phyloP scores from a whole-genome alignment of 352 stramenopile genomes.

The Phytophthora meadii region DNA sequence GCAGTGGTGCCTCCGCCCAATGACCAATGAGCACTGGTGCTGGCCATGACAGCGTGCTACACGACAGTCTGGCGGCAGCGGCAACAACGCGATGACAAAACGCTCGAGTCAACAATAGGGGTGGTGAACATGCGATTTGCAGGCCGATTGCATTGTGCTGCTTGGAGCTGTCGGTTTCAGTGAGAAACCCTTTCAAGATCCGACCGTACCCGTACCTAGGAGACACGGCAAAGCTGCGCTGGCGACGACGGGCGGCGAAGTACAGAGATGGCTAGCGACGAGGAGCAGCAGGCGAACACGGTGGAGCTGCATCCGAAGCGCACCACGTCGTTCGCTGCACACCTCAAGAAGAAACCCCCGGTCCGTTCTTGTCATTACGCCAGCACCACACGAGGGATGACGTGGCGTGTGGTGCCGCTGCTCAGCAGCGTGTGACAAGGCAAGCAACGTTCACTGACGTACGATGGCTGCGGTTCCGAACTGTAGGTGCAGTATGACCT shows the following conservation, averaged over 20 bases:
- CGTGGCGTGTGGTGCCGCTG: neutral
- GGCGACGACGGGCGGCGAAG: constrained; percentile 5
- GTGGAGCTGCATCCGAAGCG: constrained; percentile 67
- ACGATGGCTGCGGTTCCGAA: constrained; percentile 7
- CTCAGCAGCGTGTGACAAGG: constrained; percentile 2
- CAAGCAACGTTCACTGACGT: constrained; percentile 14
- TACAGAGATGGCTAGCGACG: constrained; percentile 8
- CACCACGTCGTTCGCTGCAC: constrained; percentile 62
- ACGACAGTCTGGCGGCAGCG: neutral
- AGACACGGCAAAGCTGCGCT: constrained; percentile 3
- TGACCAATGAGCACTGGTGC: constrained; percentile 29
- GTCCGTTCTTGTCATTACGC: constrained; percentile 14
- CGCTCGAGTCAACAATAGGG: constrained; percentile 33
- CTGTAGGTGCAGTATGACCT: constrained; percentile 54
- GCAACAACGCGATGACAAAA: constrained; percentile 20
- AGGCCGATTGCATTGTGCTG: neutral
- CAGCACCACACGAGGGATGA: constrained; percentile 4
- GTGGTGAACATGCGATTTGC: constrained; percentile 8
- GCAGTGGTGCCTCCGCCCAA: constrained; percentile 33
- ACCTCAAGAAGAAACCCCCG: constrained; percentile 53
- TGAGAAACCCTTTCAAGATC: constrained; percentile 37
- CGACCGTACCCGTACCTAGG: neutral
- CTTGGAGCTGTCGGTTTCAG: constrained; percentile 10
- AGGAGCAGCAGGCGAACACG: constrained; percentile 22
- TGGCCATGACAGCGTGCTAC: constrained; percentile 18